Percentiles rank a stretch among this genome's conserved stretches.
These are phyloP conservation scores for Hepatocystis sp. DNA, from an alignment of 169 alveolate genomes.

Conservation along the genomic window DNA sequence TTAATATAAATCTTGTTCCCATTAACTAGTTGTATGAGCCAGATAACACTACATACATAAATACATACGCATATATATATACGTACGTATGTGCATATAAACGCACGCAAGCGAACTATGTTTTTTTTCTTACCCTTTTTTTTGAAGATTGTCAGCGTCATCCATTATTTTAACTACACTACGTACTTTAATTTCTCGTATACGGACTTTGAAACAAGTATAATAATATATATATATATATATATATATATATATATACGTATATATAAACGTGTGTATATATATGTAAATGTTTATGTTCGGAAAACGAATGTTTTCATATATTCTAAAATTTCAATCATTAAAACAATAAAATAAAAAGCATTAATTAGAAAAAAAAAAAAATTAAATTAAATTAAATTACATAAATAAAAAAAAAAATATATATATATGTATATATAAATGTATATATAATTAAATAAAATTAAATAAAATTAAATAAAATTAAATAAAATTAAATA, in stretches of 20 bases:
- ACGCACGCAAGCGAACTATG: not conserved
- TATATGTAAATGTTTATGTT: no score
- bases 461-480: no score
- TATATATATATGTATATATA: no score
- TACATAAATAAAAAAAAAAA: not conserved
- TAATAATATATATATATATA: constrained; percentile 23
- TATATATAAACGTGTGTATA: no score
- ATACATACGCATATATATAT: constrained; percentile 9
- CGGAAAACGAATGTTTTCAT: constrained; percentile 2
- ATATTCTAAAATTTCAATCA: constrained; percentile 14
- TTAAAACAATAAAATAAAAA: constrained; percentile 4
- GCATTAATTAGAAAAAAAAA: not conserved
- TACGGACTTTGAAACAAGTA: constrained; percentile 31
- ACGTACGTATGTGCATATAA: constrained; percentile 1
- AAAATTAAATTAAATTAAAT: not conserved
- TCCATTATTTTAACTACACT: constrained; percentile 17
- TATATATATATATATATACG: no score
- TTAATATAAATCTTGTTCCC: no score
- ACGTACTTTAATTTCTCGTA: constrained; percentile 3
- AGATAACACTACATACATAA: constrained; percentile 7
- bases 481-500: no score
- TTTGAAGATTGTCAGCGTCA: constrained; percentile 29
- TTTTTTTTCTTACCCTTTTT: constrained; percentile 37
- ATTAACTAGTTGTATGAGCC: no score
- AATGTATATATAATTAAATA: no score